Conservation (phyloP, 257 asterid species). For the Salvia hispanica region DNA sequence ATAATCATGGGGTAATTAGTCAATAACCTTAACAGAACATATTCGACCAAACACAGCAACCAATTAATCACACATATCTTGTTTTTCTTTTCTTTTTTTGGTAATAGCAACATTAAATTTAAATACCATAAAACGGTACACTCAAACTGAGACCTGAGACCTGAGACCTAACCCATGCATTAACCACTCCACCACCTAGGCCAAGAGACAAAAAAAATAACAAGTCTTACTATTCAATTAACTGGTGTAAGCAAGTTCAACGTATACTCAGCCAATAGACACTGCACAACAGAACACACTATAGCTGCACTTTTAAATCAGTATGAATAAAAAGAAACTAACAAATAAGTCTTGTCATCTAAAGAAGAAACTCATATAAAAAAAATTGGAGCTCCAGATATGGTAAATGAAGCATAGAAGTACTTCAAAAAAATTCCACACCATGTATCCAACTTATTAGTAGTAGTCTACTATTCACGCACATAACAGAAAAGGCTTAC, state of each 20-base stretch:
- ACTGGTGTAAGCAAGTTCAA: constrained; percentile 3
- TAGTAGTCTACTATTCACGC: constrained; percentile 4
- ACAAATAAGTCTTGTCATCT: constrained; percentile 18
- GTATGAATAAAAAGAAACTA: neutral
- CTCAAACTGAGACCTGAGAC: no score
- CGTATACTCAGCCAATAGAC: neutral
- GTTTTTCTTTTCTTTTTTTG: neutral
- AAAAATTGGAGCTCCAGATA: constrained; percentile 11
- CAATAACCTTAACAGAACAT: neutral
- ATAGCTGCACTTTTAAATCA: neutral
- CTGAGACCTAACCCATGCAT: no score
- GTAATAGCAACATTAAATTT: no score
- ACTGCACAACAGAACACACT: neutral
- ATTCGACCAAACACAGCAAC: constrained; percentile 2
- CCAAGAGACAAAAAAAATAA: no score
- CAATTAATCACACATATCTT: neutral
- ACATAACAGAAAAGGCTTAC: constrained; percentile 21
- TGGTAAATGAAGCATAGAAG: neutral
- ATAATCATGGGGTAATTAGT: no score
- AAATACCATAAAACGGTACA: no score
- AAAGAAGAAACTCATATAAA: constrained; percentile 3
- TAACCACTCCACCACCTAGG: no score
- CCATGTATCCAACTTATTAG: constrained; percentile 1
- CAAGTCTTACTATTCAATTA: constrained; percentile 12
- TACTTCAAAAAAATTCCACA: neutral